Conservation (phyloP, 352 stramenopile species). For the Phytophthora podocarpi region DNA sequence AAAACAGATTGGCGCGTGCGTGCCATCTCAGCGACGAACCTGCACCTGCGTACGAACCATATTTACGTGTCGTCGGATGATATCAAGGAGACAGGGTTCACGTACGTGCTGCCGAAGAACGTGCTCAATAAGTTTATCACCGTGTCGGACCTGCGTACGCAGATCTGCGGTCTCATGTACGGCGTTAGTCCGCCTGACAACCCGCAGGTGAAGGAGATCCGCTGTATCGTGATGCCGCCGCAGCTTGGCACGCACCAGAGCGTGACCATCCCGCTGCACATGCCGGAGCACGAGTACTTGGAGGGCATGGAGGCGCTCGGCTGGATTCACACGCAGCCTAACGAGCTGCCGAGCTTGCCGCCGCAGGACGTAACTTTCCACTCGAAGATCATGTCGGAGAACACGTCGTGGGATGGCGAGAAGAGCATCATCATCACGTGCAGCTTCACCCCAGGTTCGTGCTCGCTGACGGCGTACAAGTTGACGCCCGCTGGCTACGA, state of each 20-base stretch:
- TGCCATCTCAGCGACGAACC: constrained; percentile 98
- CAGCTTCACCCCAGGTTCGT: constrained; percentile 99
- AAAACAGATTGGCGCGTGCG: constrained; percentile 99
- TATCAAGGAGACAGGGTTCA: constrained; percentile 97
- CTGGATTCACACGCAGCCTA: constrained; percentile 99
- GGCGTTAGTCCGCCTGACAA: constrained; percentile 98
- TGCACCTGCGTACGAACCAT: constrained; percentile 99
- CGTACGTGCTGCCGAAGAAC: constrained; percentile 99
- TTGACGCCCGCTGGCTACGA: constrained; percentile 96
- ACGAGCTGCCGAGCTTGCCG: constrained; percentile 96
- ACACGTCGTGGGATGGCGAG: constrained; percentile 96
- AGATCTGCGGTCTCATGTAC: constrained; percentile 99
- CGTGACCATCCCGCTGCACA: constrained; percentile 96
- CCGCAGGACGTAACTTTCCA: constrained; percentile 97
- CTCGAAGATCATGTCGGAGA: constrained; percentile 97
- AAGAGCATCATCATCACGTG: constrained; percentile 98
- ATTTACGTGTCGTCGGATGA: constrained; percentile 99
- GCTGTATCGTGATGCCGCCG: constrained; percentile 98
- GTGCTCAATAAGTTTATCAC: constrained; percentile 99
- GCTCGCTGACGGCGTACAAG: constrained; percentile 99
- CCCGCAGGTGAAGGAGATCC: constrained; percentile 99
- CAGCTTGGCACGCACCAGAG: constrained; percentile 98
- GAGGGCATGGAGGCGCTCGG: constrained; percentile 98
- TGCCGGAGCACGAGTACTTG: constrained; percentile 97
- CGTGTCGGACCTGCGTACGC: constrained; percentile 96